Base-by-base conservation (phyloP, 768 basidiomycete genomes). In the Lenzites betulinus region DNA sequence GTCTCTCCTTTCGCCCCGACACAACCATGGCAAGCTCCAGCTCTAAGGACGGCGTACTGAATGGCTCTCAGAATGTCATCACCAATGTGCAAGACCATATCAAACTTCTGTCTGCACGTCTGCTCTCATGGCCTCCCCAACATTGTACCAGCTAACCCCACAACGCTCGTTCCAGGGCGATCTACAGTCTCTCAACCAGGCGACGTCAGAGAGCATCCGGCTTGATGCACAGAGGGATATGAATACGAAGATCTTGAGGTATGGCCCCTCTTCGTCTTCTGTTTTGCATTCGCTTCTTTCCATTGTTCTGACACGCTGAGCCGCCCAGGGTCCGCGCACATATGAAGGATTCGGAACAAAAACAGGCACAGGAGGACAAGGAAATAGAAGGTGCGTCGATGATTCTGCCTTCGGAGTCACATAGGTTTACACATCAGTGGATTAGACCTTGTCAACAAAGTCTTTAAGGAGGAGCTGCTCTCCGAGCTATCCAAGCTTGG, bases 311-410 rank as follows among this genome's bases (percentile, higher is more conserved):
- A 35, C 30, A 33, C 11, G 1, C 15, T n/a, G n/a, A n/a, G n/a
- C n/a, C 43, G n/a, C 47, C 15, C n/a, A 36, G 22, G 16, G 12
- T 23, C 7, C 12, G 36, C n/a, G 11, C 3, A 2, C 26, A 22
- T 3, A 25, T 28, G 33, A n/a, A 57, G 25, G 25, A 20, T 26
- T 53, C 47, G 22, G 7, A 28, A 20, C 13, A n/a, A 36, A 72
- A 73, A 48, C 79, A 83, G 52, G 71, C 74, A 28, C 73, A 79
- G 7, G 78, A 78, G 6, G 73, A 81, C 7, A 67, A 75, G 12
- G 83, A 85, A 56, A 80, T 87, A 49, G 76, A 83, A 69, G 68
- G 84, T 80, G 54, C 54, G 75, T 64, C 28, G n/a, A 49, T n/a
- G 22, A 33, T 3, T 47, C 46, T 46, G 5, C 12, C 15, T 23